Base-by-base conservation (phyloP, 768 basidiomycete species). In the Hericium erinaceus region DNA sequence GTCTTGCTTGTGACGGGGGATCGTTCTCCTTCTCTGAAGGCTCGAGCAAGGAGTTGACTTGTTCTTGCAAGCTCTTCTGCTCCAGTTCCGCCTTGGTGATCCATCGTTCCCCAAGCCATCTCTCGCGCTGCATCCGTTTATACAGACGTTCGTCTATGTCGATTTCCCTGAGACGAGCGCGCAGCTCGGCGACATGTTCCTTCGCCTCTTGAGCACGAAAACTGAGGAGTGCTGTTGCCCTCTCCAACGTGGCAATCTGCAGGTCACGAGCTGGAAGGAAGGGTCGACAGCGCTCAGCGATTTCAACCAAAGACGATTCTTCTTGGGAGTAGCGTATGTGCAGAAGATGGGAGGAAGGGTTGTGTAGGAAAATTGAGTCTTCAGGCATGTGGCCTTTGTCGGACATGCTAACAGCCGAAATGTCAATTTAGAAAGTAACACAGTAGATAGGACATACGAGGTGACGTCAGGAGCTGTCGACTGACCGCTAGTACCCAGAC, bases 101-200 rank as follows among this genome's bases (percentile, higher is more conserved):
- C 61, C 61, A 62, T 10, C 39, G 61, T 40, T 62, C 61, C 22
- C 41, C 50, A 56, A 62, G 53, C 61, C 61, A 62, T 22, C 61
- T 52, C n/a, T 57, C 51, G 44, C 28, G 61, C 37, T 61, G 61
- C 12, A 56, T 28, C 20, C 48, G 41, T 9, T 56, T 13, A 41
- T 58, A 44, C 37, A 53, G 40, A n/a, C 3, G 44, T 26, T 39
- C 39, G 12, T 60, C 61, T 9, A 54, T 57, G 1, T 53, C 33
- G 24, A 55, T 51, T 39, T 62, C 61, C 26, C 4, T 49, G 12
- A 62, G 48, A 24, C 41, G 54, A 6, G 49, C 59, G 37, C 61
- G 57, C 22, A 61, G n/a, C 54, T 61, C 61, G 13, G 50, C 39
- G 9, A 62, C 55, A 18, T 51, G 61, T 10, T 39, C 48, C 28